These are phyloP conservation scores for Ilyonectria sp. DNA, from an alignment of 2,329 filamentous ascomycete genomes.

Conservation along the genomic window DNA sequence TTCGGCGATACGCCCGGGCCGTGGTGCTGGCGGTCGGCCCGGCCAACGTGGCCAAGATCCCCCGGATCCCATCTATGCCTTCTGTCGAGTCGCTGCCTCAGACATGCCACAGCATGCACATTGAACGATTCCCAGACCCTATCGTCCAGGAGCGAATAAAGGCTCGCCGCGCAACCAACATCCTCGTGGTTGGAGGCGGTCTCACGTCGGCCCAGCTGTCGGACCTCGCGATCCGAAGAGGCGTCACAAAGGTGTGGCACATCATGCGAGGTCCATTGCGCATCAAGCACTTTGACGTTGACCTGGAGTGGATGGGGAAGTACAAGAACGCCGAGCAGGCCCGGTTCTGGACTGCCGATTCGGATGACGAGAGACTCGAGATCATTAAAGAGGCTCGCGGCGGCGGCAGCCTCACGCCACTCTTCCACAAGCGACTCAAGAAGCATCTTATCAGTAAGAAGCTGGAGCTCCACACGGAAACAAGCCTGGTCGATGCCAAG, in stretches of 20 bases:
- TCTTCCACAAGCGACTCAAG: slow-evolving; percentile 77
- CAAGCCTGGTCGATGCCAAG: slow-evolving; percentile 65
- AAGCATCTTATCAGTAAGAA: slow-evolving; percentile 67
- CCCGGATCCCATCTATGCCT: slow-evolving; percentile 55
- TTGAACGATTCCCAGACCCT: slow-evolving; percentile 70
- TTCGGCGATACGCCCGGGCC: slow-evolving; percentile 69
- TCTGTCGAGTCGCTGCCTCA: slow-evolving; percentile 52
- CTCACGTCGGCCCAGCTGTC: slow-evolving; percentile 82
- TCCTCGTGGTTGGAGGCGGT: slow-evolving; percentile 82
- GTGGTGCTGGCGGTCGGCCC: slow-evolving; percentile 82
- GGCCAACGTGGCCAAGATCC: slow-evolving; percentile 71
- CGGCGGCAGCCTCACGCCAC: slow-evolving; percentile 83
- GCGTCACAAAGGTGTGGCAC: slow-evolving; percentile 78
- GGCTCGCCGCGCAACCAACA: slow-evolving; percentile 66
- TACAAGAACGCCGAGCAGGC: slow-evolving; percentile 85
- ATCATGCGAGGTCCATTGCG: slow-evolving; percentile 73
- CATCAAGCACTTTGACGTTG: slow-evolving; percentile 85
- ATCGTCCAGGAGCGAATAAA: slow-evolving; percentile 68
- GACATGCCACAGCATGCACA: slow-evolving; percentile 76
- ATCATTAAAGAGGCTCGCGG: slow-evolving; percentile 78
- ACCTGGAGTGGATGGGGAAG: slow-evolving; percentile 85
- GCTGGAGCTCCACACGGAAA: slow-evolving; percentile 71
- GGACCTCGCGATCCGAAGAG: slow-evolving; percentile 75
- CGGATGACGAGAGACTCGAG: slow-evolving; percentile 76
- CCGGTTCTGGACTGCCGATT: slow-evolving; percentile 82